Evolutionary conservation across 495 filamentous ascomycete species (phyloP).

Genomic region (Bathelium albidoporum): DNA sequence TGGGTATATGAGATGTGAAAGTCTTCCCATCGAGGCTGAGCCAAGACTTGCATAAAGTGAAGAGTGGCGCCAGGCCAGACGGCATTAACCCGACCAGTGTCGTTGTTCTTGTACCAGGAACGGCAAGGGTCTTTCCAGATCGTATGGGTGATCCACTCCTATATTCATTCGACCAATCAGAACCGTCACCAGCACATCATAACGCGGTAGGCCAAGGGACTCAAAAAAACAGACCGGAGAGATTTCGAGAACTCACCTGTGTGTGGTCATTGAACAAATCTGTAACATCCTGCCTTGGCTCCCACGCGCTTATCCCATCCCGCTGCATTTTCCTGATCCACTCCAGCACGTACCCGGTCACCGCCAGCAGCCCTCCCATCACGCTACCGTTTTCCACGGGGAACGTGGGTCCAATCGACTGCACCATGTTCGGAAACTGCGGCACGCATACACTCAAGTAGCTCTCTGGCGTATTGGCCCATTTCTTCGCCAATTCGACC

Average conservation of each 20-base stretch:
- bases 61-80: conserved; percentile 27
- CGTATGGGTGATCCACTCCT: conserved; percentile 32
- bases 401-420: conserved; percentile 12
- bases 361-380: conserved; percentile 22
- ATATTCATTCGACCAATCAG: not conserved
- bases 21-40: conserved; percentile 28
- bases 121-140: conserved; percentile 32
- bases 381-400: conserved; percentile 30
- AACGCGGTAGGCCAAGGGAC: not conserved
- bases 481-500: conserved; percentile 26
- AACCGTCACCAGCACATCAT: not conserved
- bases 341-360: conserved; percentile 26
- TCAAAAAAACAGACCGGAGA: not conserved
- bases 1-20: conserved; percentile 28
- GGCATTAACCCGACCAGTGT: conserved; percentile 29
- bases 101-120: conserved; percentile 30
- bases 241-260: conserved; percentile 10
- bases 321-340: conserved; percentile 33
- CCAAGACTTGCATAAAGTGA: conserved; percentile 26
- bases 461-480: conserved; percentile 23
- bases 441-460: conserved; percentile 29
- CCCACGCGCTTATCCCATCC: conserved; percentile 28
- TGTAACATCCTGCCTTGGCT: conserved; percentile 26
- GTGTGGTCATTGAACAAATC: conserved; percentile 29
- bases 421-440: conserved; percentile 29